These are phyloP conservation scores for Entophlyctis luteolus DNA, from an alignment of 192 early-diverging fungal species.

Conservation along the genomic window DNA sequence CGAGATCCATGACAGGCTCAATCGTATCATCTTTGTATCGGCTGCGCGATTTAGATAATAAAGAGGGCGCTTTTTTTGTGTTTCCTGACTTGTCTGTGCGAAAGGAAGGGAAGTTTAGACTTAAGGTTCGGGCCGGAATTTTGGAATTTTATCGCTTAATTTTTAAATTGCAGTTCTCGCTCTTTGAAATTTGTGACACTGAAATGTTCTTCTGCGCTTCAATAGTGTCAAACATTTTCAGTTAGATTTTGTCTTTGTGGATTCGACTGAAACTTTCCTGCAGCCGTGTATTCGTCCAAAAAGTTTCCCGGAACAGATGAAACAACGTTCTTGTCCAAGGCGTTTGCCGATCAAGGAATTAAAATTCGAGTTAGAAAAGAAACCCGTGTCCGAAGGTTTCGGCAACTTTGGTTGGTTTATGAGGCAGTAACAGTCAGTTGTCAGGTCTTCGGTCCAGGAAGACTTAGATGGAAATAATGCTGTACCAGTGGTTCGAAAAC, in stretches of 20 bases:
- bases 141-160: not conserved
- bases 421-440: no score
- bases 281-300: slow-evolving; percentile 83
- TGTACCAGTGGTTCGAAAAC: no score
- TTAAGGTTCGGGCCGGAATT: slow-evolving; percentile 36
- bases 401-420: no score
- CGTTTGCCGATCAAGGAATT: slow-evolving; percentile 94
- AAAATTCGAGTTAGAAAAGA: slow-evolving; percentile 95
- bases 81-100: slow-evolving; percentile 94
- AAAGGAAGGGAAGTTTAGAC: slow-evolving; percentile 72
- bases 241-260: slow-evolving; percentile 26
- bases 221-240: slow-evolving; percentile 78
- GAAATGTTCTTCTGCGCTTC: slow-evolving; percentile 88
- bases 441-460: no score
- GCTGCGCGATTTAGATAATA: slow-evolving; percentile 80
- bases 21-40: slow-evolving; percentile 89
- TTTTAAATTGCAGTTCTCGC: slow-evolving; percentile 54
- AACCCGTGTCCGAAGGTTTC: slow-evolving; percentile 42
- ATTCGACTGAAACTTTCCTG: not conserved
- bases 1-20: slow-evolving; percentile 86
- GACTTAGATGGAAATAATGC: no score
- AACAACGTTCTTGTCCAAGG: slow-evolving; percentile 80
- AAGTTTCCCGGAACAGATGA: slow-evolving; percentile 97
- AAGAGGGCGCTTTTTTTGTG: slow-evolving; percentile 93
- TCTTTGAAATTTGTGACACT: slow-evolving; percentile 81